phyloP scores from a whole-genome alignment of 2,329 filamentous ascomycete genomes.

The Rhynchosporium secalis region DNA sequence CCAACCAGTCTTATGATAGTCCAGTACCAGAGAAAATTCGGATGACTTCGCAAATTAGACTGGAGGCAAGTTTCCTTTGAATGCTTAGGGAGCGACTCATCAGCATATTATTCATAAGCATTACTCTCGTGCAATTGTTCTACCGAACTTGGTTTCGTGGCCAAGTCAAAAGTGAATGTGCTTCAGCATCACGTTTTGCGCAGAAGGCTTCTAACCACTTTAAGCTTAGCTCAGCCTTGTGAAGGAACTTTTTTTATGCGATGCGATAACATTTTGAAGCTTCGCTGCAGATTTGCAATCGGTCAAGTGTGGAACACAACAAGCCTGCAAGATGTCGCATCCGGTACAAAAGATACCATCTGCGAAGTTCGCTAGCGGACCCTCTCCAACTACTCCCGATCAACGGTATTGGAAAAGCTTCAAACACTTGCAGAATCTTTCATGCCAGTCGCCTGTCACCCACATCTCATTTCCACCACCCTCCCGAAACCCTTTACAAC shows the following conservation, averaged over 20 bases:
- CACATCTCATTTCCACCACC: conserved; percentile 74
- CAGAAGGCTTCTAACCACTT: background rate
- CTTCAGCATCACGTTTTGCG: background rate
- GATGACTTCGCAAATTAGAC: no score
- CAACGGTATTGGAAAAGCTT: conserved; percentile 97
- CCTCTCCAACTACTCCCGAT: conserved; percentile 82
- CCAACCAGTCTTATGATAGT: no score
- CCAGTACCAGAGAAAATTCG: no score
- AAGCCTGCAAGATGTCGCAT: conserved; percentile 14
- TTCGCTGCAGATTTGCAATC: background rate
- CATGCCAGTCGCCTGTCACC: conserved; percentile 87
- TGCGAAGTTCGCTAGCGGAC: conserved; percentile 76
- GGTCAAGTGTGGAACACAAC: conserved; percentile 20
- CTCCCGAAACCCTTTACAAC: conserved; percentile 43
- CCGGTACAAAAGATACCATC: conserved; percentile 43
- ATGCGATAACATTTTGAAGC: conserved; percentile 5
- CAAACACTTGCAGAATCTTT: conserved; percentile 84
- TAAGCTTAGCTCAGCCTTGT: conserved; percentile 11
- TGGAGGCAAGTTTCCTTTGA: no score
- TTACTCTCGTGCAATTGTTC: no score
- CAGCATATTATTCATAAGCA: no score
- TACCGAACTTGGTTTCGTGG: no score
- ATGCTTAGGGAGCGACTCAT: no score
- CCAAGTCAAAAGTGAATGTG: no score
- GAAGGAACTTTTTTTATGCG: conserved; percentile 4